Evolutionary conservation across 352 stramenopile species (phyloP), one percentile per base, ranked within the genome.

Genomic region (Phytophthora vignae): DNA sequence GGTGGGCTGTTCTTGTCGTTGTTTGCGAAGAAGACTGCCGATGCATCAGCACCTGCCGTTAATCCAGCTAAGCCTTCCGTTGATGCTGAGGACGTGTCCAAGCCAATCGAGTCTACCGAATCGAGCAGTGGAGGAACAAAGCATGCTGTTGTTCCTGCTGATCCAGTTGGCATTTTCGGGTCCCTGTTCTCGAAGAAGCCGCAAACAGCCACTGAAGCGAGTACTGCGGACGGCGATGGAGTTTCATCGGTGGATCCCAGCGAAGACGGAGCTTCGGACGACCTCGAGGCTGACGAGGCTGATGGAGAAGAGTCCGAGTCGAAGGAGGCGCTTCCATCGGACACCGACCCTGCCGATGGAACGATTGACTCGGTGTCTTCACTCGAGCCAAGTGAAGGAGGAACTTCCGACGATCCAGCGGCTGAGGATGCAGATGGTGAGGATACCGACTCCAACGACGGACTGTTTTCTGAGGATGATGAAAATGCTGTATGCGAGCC

Each of bases 241-340:
- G 52, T 67, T 38, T 70, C 33, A 33, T 77, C 63, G 22, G 55
- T 74, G 31, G 58, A 73, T 21, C 11, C 61, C 29, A 77, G 63
- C 64, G 59, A 73, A 74, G 66, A 57, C 7, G 50, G 14, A 10
- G 19, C 15, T 58, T 66, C 31, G 6, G 50, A 76, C 53, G 58
- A 64, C 53, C 17, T 76, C 53, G 62, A 76, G 40, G 66, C 58
- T 42, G 63, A 76, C 59, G 70, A 70, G 69, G 65, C 69, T 4
- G 74, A 81, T 33, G 44, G 62, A 3, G 70, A 81, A 55, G 74
- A 78, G 19, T 71, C 74, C 0, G 74, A 81, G 48, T 78, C 74
- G 0, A 74, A 71, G 9, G 46, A 25, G 31, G 59, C 49, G 19
- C 19, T 73, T 19, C 60, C 67, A 55, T 69, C 55, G 8, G 74